Evolutionary conservation across 2,329 filamentous ascomycete genomes (phyloP).

Genomic region (Clathrospora elynae): DNA sequence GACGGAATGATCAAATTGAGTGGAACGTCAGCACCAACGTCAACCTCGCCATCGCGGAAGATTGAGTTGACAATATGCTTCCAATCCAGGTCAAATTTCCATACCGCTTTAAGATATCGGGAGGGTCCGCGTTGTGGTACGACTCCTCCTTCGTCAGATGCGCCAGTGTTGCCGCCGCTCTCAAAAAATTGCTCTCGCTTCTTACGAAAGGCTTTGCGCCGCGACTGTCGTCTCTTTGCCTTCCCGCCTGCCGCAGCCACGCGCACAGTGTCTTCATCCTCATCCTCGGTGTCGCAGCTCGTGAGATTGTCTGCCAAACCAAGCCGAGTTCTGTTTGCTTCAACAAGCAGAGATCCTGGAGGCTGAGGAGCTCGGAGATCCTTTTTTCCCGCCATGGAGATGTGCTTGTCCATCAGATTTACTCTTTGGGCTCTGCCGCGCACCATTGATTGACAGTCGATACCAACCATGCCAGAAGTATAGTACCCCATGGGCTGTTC

Average conservation of each 20-base stretch:
- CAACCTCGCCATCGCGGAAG: background rate
- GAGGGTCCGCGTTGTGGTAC: background rate
- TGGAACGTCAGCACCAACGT: too few species aligned
- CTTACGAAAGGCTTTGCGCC: constrained; percentile 1
- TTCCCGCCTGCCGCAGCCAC: constrained; percentile 1
- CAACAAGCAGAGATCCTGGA: constrained; percentile 4
- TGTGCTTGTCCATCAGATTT: constrained; percentile 2
- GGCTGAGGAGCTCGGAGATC: constrained; percentile 1
- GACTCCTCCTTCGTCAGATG: background rate
- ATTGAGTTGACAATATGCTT: background rate
- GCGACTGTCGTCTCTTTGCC: constrained; percentile 5
- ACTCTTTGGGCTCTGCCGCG: background rate
- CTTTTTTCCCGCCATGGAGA: constrained; percentile 8
- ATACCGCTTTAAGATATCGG: constrained; percentile 7
- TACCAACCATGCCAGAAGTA: background rate
- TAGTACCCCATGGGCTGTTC: constrained; percentile 1
- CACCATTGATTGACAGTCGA: constrained; percentile 3
- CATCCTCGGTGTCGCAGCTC: background rate
- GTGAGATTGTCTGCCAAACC: background rate
- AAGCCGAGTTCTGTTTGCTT: too few species aligned
- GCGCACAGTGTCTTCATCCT: background rate
- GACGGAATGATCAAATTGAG: background rate
- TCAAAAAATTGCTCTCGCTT: constrained; percentile 6
- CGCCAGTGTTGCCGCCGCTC: background rate
- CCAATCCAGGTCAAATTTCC: constrained; percentile 2